Evolutionary conservation across 2,329 filamentous ascomycete genomes (phyloP).

Genomic region (Aspergillus transmontanensis): DNA sequence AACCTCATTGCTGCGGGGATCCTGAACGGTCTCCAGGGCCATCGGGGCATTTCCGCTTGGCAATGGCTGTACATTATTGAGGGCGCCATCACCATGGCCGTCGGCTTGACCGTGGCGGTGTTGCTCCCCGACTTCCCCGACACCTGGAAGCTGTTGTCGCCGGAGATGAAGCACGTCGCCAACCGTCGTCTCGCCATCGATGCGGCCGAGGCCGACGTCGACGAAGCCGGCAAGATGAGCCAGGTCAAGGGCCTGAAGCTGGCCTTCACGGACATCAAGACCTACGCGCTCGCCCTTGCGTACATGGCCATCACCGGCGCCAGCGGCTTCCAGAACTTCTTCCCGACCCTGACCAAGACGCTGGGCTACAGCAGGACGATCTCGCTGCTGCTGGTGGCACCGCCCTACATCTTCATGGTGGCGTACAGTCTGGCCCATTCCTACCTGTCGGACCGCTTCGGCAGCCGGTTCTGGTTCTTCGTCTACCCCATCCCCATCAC

Average conservation of each 20-base stretch:
- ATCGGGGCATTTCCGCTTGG: slow-evolving; percentile 41
- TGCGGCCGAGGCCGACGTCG: slow-evolving; percentile 52
- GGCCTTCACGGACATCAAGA: slow-evolving; percentile 54
- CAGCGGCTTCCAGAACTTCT: slow-evolving; percentile 60
- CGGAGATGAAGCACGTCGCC: slow-evolving; percentile 51
- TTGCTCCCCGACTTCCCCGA: slow-evolving; percentile 47
- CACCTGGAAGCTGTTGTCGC: slow-evolving; percentile 47
- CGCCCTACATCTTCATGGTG: slow-evolving; percentile 59
- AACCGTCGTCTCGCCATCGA: slow-evolving; percentile 55
- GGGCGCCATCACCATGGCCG: slow-evolving; percentile 36
- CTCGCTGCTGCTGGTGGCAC: slow-evolving; percentile 55
- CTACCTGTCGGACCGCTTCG: slow-evolving; percentile 46
- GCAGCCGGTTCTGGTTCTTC: slow-evolving; percentile 56
- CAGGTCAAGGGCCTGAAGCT: slow-evolving; percentile 55
- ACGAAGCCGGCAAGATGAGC: slow-evolving; percentile 51
- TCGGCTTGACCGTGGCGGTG: slow-evolving; percentile 36
- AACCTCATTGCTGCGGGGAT: slow-evolving; percentile 58
- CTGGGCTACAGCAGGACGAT: slow-evolving; percentile 49
- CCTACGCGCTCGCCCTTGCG: slow-evolving; percentile 47
- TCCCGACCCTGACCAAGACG: slow-evolving; percentile 53
- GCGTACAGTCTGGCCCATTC: slow-evolving; percentile 51
- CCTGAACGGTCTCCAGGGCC: slow-evolving; percentile 41
- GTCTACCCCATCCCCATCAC: slow-evolving; percentile 55
- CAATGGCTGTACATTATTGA: slow-evolving; percentile 47
- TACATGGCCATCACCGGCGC: slow-evolving; percentile 55